Evolutionary conservation across 805 yeast genomes (phyloP).

Genomic region (Saccharomycopsis javanensis): DNA sequence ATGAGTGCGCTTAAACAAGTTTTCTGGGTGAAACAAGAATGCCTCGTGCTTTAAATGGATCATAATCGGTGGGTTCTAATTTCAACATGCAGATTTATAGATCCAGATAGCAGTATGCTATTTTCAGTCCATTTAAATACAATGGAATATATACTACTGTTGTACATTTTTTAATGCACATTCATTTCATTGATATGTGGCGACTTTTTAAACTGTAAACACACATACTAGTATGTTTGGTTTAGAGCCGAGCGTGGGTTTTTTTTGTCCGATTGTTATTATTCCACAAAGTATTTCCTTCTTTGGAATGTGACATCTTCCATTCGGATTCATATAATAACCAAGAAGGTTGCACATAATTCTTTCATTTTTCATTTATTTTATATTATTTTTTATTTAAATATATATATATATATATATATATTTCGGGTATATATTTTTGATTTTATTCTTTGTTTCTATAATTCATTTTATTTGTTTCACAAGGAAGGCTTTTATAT

Average conservation of each 20-base stretch:
- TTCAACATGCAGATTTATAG: conserved; percentile 1
- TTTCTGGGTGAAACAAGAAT: background rate
- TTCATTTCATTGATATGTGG: background rate
- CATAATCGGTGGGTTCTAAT: background rate
- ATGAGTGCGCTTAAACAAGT: background rate
- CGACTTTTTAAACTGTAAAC: background rate
- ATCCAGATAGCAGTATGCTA: background rate
- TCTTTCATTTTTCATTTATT: background rate
- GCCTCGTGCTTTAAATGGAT: background rate
- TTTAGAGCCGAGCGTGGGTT: background rate
- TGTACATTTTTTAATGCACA: background rate
- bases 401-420: too few relatives aligned
- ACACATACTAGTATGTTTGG: background rate
- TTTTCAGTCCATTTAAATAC: background rate
- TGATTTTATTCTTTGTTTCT: background rate
- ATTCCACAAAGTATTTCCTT: background rate
- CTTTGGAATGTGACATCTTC: background rate
- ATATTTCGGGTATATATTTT: too few relatives aligned
- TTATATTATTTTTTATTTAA: too few relatives aligned
- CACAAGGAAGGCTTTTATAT: background rate
- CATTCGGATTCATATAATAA: background rate
- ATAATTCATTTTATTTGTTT: background rate
- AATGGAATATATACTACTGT: background rate
- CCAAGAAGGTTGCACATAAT: background rate
- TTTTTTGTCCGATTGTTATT: background rate